Base-by-base conservation (phyloP, 495 filamentous ascomycete genomes). In the Margaritispora aquatica region DNA sequence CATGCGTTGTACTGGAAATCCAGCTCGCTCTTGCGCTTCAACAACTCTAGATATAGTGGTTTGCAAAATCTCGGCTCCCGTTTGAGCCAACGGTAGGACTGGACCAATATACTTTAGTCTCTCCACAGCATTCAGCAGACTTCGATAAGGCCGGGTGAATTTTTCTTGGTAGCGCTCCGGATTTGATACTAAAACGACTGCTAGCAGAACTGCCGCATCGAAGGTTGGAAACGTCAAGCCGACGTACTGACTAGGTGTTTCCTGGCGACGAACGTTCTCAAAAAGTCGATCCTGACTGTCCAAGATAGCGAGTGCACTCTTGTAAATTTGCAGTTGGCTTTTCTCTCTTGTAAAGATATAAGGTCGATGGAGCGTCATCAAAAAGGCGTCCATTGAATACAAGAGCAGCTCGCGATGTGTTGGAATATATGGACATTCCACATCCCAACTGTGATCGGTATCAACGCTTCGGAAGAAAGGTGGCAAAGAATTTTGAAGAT, bases 281-380 rank as follows among this genome's bases (percentile, higher is more conserved):
- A 52, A 52, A 7, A 26, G 27, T 29, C 50, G 50, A n/a, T 52
- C 50, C 21, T 52, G 50, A 20, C 50, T 52, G 10, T 52, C 50
- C n/a, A 52, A 20, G 15, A 29, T 19, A 1, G 50, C 50, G 21
- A 52, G 50, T 52, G 23, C 24, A 17, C 50, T 27, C 15, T 52
- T 52, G 50, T 52, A 52, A 1, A 52, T 21, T 52, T 52, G 50
- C 8, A 52, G 24, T 29, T 52, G 50, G 24, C 50, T 52, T 8
- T 52, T 26, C n/a, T 52, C 50, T 9, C 50, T 26, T 1, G 50
- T 52, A 26, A 52, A 52, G 10, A 52, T 29, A 26, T 52, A 52
- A 1, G 50, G 50, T 17, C 50, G 50, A 29, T 52, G 50, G 21
- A 52, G 50, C 1, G 22, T 52, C 27, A 29, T 29, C 2, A 52